Conservation (phyloP, 345 rosid genomes). For the Syzygium jambos region DNA sequence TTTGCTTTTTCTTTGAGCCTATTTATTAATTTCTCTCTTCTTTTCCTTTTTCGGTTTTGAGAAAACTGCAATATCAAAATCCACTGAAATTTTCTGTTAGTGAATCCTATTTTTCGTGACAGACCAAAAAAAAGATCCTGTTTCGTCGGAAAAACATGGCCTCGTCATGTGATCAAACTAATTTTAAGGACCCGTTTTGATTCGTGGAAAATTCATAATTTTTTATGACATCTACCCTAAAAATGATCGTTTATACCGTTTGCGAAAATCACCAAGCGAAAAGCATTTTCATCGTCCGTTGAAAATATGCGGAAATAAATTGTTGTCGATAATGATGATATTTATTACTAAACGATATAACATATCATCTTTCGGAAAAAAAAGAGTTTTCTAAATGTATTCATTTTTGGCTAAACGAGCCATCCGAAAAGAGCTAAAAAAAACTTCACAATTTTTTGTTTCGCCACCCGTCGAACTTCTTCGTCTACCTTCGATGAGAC, state of each 20-base stretch:
- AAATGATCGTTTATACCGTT: accelerated
- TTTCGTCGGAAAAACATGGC: too few species aligned
- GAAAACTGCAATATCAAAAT: too few species aligned
- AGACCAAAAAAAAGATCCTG: too few species aligned
- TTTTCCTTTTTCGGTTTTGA: too few species aligned
- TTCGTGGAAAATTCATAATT: too few species aligned
- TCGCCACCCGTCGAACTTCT: neutral
- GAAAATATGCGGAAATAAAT: neutral
- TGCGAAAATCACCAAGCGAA: accelerated
- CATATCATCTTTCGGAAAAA: accelerated
- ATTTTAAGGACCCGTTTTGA: neutral
- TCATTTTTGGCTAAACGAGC: too few species aligned
- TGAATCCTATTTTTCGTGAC: too few species aligned
- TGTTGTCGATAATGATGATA: neutral
- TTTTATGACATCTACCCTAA: too few species aligned
- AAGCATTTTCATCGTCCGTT: accelerated
- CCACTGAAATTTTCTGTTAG: too few species aligned
- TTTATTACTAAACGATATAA: neutral
- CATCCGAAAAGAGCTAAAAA: neutral
- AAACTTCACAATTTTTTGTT: neutral
- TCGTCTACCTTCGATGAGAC: neutral
- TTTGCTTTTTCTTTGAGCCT: neutral
- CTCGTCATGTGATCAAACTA: neutral
- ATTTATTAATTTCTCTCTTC: too few species aligned
- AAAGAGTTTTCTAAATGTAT: too few species aligned